Evolutionary conservation across 768 basidiomycete species (phyloP).

Genomic region (Xerocomus spinulosus): DNA sequence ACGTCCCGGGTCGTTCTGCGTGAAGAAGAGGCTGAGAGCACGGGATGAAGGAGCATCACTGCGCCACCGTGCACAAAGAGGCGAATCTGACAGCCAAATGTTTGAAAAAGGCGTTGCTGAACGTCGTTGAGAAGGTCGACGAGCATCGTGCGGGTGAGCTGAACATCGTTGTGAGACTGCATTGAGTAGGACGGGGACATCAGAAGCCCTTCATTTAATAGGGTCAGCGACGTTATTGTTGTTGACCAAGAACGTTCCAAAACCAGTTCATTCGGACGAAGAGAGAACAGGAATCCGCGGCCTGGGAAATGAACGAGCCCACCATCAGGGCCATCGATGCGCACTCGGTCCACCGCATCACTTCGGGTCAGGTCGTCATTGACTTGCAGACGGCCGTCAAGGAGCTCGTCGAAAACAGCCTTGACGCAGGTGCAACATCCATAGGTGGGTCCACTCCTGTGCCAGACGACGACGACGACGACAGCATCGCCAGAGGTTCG

Average conservation of each 20-base stretch:
- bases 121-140: conserved; percentile 46
- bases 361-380: conserved; percentile 92
- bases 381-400: conserved; percentile 94
- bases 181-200: conserved; percentile 8
- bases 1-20: conserved; percentile 60
- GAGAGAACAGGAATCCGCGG: background rate
- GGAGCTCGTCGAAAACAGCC: conserved; percentile 92
- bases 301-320: background rate
- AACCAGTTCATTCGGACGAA: too few species aligned
- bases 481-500: conserved; percentile 61
- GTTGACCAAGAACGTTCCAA: too few species aligned
- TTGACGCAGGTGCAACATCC: conserved; percentile 86
- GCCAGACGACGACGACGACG: background rate
- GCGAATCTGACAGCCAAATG: conserved; percentile 49
- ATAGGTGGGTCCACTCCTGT: conserved; percentile 54
- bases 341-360: conserved; percentile 79
- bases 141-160: conserved; percentile 34
- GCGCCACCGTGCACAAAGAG: conserved; percentile 74
- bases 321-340: conserved; percentile 62
- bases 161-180: conserved; percentile 34
- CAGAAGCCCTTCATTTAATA: background rate
- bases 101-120: conserved; percentile 41
- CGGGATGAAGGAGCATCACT: conserved; percentile 64
- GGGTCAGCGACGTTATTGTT: background rate
- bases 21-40: conserved; percentile 34